Evolutionary conservation across 257 asterid genomes (phyloP), one percentile per base, ranked within the genome.

Genomic region (Mentha longifolia): DNA sequence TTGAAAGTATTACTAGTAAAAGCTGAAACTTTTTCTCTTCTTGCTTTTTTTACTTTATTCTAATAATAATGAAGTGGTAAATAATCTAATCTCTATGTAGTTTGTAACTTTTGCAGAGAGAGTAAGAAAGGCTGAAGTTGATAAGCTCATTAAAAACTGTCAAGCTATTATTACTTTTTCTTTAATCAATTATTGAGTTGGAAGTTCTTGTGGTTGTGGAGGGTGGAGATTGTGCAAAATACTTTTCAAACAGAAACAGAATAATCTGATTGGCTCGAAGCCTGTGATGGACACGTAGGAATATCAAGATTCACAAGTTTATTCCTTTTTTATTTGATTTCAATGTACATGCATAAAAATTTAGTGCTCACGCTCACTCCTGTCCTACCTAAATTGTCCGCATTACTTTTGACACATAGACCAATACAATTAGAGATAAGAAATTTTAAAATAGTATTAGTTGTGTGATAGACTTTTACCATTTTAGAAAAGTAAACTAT

Each of bases 271-370:
- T 74, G 68, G 69, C 46, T 47, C 16, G 15, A 57, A 17, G 16
- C 65, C 9, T 46, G 16, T 41, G 65, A 35, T 39, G 74, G 19
- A 16, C 71, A 68, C 75, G 67, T 76, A 42, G 61, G 51, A 68
- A 51, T 59, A 17, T 6, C 50, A 54, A 10, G 35, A 35, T 69
- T 62, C 79, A 62, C 71, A 69, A 61, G 39, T 76, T 43, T 69
- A 8, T 75, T 37, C n/a, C 7, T 20, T 52, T 17, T 45, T 10
- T 71, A 12, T 69, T 31, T 51, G 8, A 17, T 33, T 9, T 19
- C 12, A 3, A 6, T n/a, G 31, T 28, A 28, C 3, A 49, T 49
- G 12, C 46, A 46, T 52, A 19, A 17, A 51, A 7, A 3, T n/a
- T n/a, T n/a, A n/a, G n/a, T n/a, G n/a, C n/a, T n/a, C n/a, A n/a